A percentile compares a stretch with the other conserved stretches of the same genome.
phyloP scores from a whole-genome alignment of 2,329 filamentous ascomycete genomes.

The Neurospora sp. region DNA sequence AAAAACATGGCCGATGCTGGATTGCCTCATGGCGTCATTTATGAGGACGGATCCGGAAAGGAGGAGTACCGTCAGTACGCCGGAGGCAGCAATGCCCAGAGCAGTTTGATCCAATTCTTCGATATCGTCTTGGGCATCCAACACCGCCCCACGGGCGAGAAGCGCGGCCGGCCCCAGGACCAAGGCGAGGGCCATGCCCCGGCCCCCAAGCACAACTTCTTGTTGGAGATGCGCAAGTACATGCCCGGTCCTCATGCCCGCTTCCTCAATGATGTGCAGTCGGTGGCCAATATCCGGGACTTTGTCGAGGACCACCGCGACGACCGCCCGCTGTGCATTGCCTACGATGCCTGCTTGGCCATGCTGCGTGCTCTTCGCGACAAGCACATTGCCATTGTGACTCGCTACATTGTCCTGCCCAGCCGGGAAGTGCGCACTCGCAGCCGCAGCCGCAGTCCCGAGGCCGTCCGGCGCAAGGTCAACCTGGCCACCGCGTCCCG shows the following conservation, averaged over 20 bases:
- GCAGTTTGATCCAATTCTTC: conserved; percentile 94
- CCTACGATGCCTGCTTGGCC: conserved; percentile 83
- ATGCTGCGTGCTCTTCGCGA: conserved; percentile 65
- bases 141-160: conserved; percentile 80
- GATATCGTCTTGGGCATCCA: conserved; percentile 84
- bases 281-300: conserved; percentile 76
- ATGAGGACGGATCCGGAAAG: conserved; percentile 66
- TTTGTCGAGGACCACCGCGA: conserved; percentile 58
- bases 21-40: conserved; percentile 76
- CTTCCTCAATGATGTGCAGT: conserved; percentile 72
- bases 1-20: conserved; percentile 98
- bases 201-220: conserved; percentile 71
- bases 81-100: conserved; percentile 94
- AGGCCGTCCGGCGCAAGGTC: conserved; percentile 36
- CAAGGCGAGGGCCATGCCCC: conserved; percentile 29
- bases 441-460: conserved; percentile 49
- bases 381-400: conserved; percentile 93
- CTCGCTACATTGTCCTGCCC: conserved; percentile 87
- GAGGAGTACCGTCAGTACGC: conserved; percentile 73
- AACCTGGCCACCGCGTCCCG: conserved; percentile 56
- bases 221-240: conserved; percentile 92
- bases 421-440: conserved; percentile 63
- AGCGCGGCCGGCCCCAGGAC: conserved; percentile 32
- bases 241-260: conserved; percentile 91
- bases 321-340: conserved; percentile 60